These are phyloP conservation scores for Lasiodiplodia sp. DNA, from an alignment of 2,329 filamentous ascomycete species.

Conservation along the genomic window DNA sequence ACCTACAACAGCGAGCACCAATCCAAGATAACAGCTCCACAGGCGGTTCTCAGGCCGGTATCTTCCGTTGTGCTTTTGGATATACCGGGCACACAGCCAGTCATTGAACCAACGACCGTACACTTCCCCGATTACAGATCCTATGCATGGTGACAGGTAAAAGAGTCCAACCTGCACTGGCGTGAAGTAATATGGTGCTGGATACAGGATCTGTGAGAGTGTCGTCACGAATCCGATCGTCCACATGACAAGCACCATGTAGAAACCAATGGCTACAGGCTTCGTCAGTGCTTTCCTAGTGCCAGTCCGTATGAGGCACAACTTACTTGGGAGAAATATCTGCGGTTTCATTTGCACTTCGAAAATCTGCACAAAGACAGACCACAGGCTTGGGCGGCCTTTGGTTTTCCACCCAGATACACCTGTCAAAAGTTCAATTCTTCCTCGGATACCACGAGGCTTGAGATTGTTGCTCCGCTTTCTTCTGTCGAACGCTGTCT, in stretches of 20 bases:
- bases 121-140: conserved; percentile 40
- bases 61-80: conserved; percentile 37
- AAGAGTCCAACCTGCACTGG: conserved; percentile 38
- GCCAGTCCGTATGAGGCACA: no score
- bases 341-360: conserved; percentile 6
- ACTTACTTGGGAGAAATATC: conserved; percentile 17
- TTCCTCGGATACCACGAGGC: conserved; percentile 13
- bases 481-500: conserved; percentile 43
- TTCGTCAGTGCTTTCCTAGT: neutral
- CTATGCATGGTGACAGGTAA: conserved; percentile 46
- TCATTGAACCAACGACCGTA: conserved; percentile 49
- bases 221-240: conserved; percentile 39
- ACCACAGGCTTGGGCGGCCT: neutral
- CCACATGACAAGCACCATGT: conserved; percentile 38
- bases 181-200: conserved; percentile 31
- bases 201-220: conserved; percentile 35
- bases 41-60: conserved; percentile 42
- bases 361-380: neutral
- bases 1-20: conserved; percentile 41
- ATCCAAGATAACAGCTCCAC: conserved; percentile 41
- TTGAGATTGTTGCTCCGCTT: neutral
- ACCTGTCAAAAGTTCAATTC: neutral
- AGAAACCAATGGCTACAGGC: conserved; percentile 26
- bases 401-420: conserved; percentile 5
- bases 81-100: conserved; percentile 42